Percentiles rank a stretch among this genome's conserved stretches.
Conservation (phyloP, 1,284 basidiomycete genomes). For the Boletus semigastroideus region DNA sequence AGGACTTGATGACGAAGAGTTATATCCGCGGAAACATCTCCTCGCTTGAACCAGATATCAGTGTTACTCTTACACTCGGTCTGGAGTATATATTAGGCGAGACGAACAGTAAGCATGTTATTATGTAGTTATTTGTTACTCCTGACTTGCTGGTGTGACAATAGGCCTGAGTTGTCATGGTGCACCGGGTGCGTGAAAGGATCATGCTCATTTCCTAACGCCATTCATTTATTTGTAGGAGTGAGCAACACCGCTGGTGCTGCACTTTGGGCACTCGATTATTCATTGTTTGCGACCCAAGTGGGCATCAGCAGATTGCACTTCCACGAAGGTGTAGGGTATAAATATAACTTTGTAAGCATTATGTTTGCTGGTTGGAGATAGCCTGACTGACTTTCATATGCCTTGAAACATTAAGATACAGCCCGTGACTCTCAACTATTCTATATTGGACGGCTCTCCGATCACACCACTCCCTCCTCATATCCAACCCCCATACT, state of each 20-base stretch:
- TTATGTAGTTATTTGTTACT: neutral
- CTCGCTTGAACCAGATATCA: slow-evolving; percentile 49
- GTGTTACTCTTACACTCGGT: slow-evolving; percentile 43
- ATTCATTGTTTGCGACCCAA: slow-evolving; percentile 52
- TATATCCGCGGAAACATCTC: slow-evolving; percentile 59
- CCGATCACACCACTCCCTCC: slow-evolving; percentile 49
- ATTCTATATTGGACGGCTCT: slow-evolving; percentile 52
- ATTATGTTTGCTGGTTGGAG: neutral
- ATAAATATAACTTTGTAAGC: slow-evolving; percentile 46
- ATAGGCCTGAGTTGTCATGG: slow-evolving; percentile 45
- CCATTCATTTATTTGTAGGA: slow-evolving; percentile 27
- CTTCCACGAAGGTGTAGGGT: slow-evolving; percentile 50
- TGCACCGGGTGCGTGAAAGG: slow-evolving; percentile 39
- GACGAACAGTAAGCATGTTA: slow-evolving; percentile 48
- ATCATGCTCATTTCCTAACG: neutral
- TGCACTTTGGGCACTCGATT: slow-evolving; percentile 68
- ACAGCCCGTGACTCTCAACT: slow-evolving; percentile 53
- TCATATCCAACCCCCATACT: slow-evolving; percentile 62
- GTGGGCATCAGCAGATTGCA: slow-evolving; percentile 33
- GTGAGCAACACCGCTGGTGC: slow-evolving; percentile 71
- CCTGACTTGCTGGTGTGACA: neutral
- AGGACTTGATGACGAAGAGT: slow-evolving; percentile 61
- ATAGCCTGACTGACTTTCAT: neutral
- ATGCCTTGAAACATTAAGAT: slow-evolving; percentile 36
- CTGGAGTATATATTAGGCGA: slow-evolving; percentile 63